Evolutionary conservation across 202 grass and related monocot species (phyloP).

Genomic region (Tripidium arundinaceum): DNA sequence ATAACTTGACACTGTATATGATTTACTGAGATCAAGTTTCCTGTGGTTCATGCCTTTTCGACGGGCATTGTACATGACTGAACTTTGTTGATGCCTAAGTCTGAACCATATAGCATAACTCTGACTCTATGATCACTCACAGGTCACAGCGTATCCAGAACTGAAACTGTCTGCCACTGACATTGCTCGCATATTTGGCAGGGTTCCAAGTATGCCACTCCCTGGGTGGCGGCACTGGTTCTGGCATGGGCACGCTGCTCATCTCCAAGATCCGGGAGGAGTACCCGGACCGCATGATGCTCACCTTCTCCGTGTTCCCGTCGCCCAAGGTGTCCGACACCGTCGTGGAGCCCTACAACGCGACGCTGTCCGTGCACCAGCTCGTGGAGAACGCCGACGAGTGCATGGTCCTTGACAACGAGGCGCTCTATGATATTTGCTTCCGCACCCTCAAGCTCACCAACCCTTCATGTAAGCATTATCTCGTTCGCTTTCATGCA

Average conservation of each 20-base stretch:
- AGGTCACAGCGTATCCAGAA: not conserved
- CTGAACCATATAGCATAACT: not conserved
- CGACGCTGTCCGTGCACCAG: slow-evolving; percentile 68
- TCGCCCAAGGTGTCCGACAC: slow-evolving; percentile 72
- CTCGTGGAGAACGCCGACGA: slow-evolving; percentile 75
- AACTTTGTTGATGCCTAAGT: not conserved
- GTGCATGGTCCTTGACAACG: slow-evolving; percentile 85
- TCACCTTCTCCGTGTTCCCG: slow-evolving; percentile 64
- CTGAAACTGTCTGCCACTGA: not conserved
- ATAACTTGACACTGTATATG: not conserved
- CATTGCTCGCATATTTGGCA: not conserved
- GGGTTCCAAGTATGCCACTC: slow-evolving; percentile 87
- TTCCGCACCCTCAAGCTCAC: slow-evolving; percentile 78
- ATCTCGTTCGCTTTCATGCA: not conserved
- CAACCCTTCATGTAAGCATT: slow-evolving; percentile 57
- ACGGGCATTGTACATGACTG: not conserved
- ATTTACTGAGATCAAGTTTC: not conserved
- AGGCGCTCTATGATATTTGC: slow-evolving; percentile 72
- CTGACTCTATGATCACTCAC: not conserved
- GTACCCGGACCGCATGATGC: slow-evolving; percentile 83
- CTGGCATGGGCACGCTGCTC: slow-evolving; percentile 68
- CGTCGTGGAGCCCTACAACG: slow-evolving; percentile 70
- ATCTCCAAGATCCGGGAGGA: slow-evolving; percentile 84
- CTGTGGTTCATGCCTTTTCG: not conserved
- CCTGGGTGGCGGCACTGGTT: slow-evolving; percentile 60